phyloP scores from a whole-genome alignment of 2,329 filamentous ascomycete species.

The Claviceps quebecensis region DNA sequence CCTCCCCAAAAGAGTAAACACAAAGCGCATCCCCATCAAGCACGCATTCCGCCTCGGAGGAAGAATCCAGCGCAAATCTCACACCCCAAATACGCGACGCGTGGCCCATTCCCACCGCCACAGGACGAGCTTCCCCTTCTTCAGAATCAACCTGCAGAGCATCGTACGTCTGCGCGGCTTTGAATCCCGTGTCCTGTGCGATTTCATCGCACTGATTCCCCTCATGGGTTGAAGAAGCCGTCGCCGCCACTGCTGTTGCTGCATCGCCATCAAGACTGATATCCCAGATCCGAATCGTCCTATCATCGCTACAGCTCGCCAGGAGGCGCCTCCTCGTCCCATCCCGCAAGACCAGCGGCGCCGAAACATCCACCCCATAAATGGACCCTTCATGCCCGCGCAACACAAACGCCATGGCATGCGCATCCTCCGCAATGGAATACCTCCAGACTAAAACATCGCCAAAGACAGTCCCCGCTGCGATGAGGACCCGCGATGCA shows the following conservation, averaged over 20 bases:
- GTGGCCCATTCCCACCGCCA: constrained; percentile 75
- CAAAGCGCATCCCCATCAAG: constrained; percentile 7
- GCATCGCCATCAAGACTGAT: constrained; percentile 37
- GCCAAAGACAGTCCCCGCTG: constrained; percentile 85
- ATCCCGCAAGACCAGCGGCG: constrained; percentile 26
- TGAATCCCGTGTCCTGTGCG: constrained; percentile 46
- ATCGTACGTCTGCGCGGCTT: constrained; percentile 17
- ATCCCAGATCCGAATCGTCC: constrained; percentile 81
- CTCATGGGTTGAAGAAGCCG: neutral
- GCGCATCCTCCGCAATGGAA: constrained; percentile 16
- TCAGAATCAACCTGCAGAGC: constrained; percentile 2
- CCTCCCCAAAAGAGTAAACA: constrained; percentile 73
- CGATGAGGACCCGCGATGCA: constrained; percentile 50
- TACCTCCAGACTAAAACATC: constrained; percentile 86
- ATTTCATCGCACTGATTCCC: neutral
- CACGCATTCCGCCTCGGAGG: neutral
- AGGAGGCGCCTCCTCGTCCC: constrained; percentile 45
- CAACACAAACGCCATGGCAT: constrained; percentile 35
- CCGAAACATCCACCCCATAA: constrained; percentile 74
- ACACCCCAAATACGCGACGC: constrained; percentile 81
- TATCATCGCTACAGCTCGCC: constrained; percentile 87
- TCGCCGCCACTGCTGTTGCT: no score
- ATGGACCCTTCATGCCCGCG: constrained; percentile 79
- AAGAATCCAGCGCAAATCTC: constrained; percentile 34
- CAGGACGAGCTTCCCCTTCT: constrained; percentile 20